Percentiles rank a stretch among this genome's conserved stretches.
phyloP scores from a whole-genome alignment of 306 rosid species.

The Vachellia collinsii region DNA sequence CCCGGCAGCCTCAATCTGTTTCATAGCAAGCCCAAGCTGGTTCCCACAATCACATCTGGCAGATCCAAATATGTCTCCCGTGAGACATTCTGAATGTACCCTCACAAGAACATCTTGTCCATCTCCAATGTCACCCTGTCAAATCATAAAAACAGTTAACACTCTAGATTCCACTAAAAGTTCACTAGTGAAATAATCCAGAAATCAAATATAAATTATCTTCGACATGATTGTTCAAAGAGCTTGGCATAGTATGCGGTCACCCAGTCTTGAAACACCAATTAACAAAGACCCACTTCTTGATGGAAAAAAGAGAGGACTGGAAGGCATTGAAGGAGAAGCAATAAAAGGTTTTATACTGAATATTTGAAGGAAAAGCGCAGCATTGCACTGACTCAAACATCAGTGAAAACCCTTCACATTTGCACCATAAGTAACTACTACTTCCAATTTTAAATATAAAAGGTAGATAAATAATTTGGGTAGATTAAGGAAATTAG shows the following conservation, averaged over 20 bases:
- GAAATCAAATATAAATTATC: too few relatives aligned
- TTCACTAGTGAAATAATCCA: too few relatives aligned
- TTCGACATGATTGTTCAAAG: too few relatives aligned
- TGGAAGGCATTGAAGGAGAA: not conserved
- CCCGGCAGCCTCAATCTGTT: slow-evolving; percentile 90
- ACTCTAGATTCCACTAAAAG: too few relatives aligned
- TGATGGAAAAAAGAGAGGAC: not conserved
- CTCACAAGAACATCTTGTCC: slow-evolving; percentile 89
- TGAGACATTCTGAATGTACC: slow-evolving; percentile 94
- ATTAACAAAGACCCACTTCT: slow-evolving; percentile 4
- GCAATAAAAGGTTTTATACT: not conserved
- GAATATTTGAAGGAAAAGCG: not conserved
- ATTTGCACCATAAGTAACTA: too few relatives aligned
- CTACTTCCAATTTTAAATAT: too few relatives aligned
- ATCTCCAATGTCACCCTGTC: slow-evolving; percentile 90
- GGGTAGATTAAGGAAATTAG: too few relatives aligned
- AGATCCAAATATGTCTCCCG: slow-evolving; percentile 95
- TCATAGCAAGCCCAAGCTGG: slow-evolving; percentile 89
- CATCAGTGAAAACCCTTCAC: not conserved
- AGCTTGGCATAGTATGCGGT: slow-evolving; percentile 7
- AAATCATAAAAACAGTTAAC: too few relatives aligned
- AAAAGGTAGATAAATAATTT: too few relatives aligned
- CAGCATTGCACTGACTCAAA: not conserved
- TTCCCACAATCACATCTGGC: slow-evolving; percentile 95
- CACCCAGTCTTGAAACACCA: not conserved